Evolutionary conservation across 2,329 filamentous ascomycete genomes (phyloP).

Genomic region (Chrysoporthe cubensis): DNA sequence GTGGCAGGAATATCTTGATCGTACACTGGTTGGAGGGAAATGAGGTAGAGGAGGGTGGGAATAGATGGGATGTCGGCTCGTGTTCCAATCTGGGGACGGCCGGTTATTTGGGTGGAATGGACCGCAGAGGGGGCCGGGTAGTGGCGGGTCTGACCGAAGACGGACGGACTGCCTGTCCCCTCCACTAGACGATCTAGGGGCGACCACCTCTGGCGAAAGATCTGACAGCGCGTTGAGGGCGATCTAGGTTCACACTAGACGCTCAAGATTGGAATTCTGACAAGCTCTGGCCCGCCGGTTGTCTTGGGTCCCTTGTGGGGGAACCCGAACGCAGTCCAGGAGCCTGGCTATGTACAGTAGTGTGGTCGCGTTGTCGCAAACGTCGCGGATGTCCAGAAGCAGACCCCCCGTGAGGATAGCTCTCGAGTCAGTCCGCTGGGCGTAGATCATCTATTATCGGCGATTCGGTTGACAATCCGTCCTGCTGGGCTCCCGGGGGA

Average conservation of each 20-base stretch:
- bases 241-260: conserved; percentile 4
- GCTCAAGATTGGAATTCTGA: neutral
- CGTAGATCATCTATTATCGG: neutral
- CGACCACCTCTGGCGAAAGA: neutral
- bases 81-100: conserved; percentile 9
- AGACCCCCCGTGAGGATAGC: neutral
- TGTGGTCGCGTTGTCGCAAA: neutral
- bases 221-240: neutral
- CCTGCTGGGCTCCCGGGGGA: neutral
- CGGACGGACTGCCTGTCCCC: neutral
- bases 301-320: too few relatives aligned
- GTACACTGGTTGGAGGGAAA: neutral
- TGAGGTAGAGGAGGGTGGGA: conserved; percentile 22
- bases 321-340: too few relatives aligned
- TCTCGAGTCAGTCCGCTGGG: conserved; percentile 2
- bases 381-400: neutral
- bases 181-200: neutral
- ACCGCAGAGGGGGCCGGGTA: neutral
- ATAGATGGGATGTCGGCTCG: conserved; percentile 17
- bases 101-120: conserved; percentile 9
- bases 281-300: neutral
- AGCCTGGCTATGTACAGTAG: neutral
- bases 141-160: conserved; percentile 18
- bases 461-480: neutral
- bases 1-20: conserved; percentile 13